These are phyloP conservation scores for Alternaria atra DNA, from an alignment of 2,329 filamentous ascomycete genomes.

Conservation along the genomic window DNA sequence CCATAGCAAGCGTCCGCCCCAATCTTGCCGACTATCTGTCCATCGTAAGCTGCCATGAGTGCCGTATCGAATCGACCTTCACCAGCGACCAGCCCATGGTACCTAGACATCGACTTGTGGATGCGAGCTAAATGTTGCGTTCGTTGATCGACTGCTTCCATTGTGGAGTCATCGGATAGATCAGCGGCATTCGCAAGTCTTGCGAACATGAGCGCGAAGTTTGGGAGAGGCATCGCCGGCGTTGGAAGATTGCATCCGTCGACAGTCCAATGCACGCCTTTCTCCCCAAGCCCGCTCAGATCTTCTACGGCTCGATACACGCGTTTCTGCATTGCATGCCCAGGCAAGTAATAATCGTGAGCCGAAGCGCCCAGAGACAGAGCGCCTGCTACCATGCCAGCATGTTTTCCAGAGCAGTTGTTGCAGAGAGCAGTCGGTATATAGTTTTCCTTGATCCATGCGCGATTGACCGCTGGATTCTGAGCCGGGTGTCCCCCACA, in stretches of 20 bases:
- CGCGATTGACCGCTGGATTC: constrained; percentile 41
- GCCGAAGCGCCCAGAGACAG: constrained; percentile 44
- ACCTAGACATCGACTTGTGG: constrained; percentile 48
- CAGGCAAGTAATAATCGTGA: not conserved
- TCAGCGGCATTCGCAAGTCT: constrained; percentile 2
- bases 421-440: constrained; percentile 53
- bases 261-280: constrained; percentile 4
- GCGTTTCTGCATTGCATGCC: constrained; percentile 39
- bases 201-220: constrained; percentile 4
- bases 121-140: not conserved
- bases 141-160: not conserved
- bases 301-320: constrained; percentile 51
- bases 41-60: constrained; percentile 54
- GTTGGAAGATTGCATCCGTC: constrained; percentile 2
- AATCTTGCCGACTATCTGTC: constrained; percentile 57
- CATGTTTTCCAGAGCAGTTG: constrained; percentile 62
- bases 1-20: constrained; percentile 62
- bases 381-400: constrained; percentile 58
- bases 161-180: not conserved
- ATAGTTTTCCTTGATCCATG: constrained; percentile 54
- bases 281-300: not conserved
- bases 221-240: not conserved
- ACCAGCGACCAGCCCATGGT: constrained; percentile 58
- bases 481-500: not conserved
- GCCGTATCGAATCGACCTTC: constrained; percentile 59